phyloP scores from a whole-genome alignment of 139 green algal genomes.

The Picochlorum costavermella region DNA sequence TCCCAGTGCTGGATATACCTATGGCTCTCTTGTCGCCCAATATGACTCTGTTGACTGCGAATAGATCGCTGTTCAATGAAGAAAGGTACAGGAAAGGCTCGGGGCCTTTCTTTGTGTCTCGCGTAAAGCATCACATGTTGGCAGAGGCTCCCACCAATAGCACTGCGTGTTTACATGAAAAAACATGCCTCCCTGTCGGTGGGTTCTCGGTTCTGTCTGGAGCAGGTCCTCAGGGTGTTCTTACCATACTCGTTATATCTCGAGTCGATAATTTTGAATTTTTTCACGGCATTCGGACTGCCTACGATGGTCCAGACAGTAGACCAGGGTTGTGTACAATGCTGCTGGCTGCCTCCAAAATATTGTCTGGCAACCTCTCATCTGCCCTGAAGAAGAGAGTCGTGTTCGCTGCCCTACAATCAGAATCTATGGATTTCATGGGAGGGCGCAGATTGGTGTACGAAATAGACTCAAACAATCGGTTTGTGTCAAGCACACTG shows the following conservation, averaged over 20 bases:
- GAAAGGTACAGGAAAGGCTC: slow-evolving; percentile 9
- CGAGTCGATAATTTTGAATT: slow-evolving; percentile 41
- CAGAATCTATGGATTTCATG: slow-evolving; percentile 60
- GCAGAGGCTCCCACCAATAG: slow-evolving; percentile 27
- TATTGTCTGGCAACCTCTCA: too few relatives aligned
- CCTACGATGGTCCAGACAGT: slow-evolving; percentile 29
- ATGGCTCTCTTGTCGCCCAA: slow-evolving; percentile 11
- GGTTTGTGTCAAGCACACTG: slow-evolving; percentile 29
- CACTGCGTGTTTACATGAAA: slow-evolving; percentile 31
- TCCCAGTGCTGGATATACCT: slow-evolving; percentile 12
- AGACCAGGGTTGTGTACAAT: slow-evolving; percentile 63
- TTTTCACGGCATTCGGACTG: slow-evolving; percentile 47
- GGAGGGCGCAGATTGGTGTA: slow-evolving; percentile 59
- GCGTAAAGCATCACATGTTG: slow-evolving; percentile 42
- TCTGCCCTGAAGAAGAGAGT: slow-evolving; percentile 21
- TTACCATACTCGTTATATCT: slow-evolving; percentile 42
- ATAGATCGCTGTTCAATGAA: slow-evolving; percentile 30
- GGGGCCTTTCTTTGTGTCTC: slow-evolving; percentile 30
- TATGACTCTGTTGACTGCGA: not conserved
- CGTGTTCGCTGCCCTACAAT: slow-evolving; percentile 53
- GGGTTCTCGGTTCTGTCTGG: slow-evolving; percentile 60
- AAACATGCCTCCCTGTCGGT: slow-evolving; percentile 58
- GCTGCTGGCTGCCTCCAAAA: slow-evolving; percentile 39
- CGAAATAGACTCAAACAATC: slow-evolving; percentile 36
- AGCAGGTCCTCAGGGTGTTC: slow-evolving; percentile 25